Evolutionary conservation across 1,139 yeast species (phyloP), one percentile per base, ranked within the genome.

Genomic region (Taphrina wiesneri): DNA sequence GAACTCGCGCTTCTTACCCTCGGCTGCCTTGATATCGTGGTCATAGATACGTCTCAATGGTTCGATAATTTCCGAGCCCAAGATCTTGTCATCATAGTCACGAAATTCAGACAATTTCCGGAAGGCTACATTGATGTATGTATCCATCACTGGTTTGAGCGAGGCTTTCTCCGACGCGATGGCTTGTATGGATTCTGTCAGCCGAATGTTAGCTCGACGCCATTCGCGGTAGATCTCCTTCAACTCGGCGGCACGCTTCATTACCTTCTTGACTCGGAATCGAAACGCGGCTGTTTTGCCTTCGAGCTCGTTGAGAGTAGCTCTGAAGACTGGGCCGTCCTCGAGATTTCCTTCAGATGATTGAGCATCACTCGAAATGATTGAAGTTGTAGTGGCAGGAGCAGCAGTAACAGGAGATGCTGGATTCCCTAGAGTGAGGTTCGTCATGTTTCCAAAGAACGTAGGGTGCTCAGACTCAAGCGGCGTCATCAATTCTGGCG

Each of bases 291-390:
- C 83, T 0, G 87, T 77, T 59, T 79, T 77, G 25, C 79, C 77
- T 73, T 88, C 95, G 72, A 85, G 82, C 7, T 78, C 78, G 13
- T 78, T 77, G 21, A 88, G 75, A 0, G 85, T 77, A 39, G 83
- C 85, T 60, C 95, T 78, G 73, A 88, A 88, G 54, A 85, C 82
- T 0, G 96, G 96, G 0, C 95, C 95, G 73, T 88, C 96, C 67
- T 85, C 88, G 1, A 45, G 65, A 3, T 46, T 53, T 30, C 51
- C 60, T 7, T 62, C 60, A n/a, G 56, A 19, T 15, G 25, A 13
- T 15, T 21, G 32, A 13, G 28, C 43, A 7, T 52, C 56, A 17
- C 7, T 26, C 6, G 53, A 47, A 13, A 28, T n/a, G 11, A 47
- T 17, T 3, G 47, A 43, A 17, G 62, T 28, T 9, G 23, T 17